Percentiles rank a stretch among this genome's conserved stretches.
These are phyloP conservation scores for Acanthamoeba lenticulata DNA, from an alignment of 208 protist species.

Conservation along the genomic window DNA sequence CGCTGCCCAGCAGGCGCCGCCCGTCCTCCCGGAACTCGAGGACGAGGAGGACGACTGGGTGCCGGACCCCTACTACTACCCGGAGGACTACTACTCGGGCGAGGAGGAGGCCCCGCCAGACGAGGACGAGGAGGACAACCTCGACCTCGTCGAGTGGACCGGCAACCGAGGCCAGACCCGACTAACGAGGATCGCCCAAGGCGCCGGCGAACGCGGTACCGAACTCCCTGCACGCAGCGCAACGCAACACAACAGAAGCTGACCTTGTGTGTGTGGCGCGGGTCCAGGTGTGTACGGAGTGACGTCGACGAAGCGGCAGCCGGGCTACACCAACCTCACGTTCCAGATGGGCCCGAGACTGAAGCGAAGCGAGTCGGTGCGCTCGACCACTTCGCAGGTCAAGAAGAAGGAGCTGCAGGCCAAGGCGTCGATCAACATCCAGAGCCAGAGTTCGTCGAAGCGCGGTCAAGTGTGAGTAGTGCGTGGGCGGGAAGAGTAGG, in stretches of 20 bases:
- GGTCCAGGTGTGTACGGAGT: conserved; percentile 7
- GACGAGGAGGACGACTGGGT: neutral
- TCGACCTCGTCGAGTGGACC: conserved; percentile 5
- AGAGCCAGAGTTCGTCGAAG: conserved; percentile 13
- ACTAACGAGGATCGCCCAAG: conserved; percentile 1
- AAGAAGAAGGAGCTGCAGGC: conserved; percentile 30
- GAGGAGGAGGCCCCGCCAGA: neutral
- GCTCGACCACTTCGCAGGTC: neutral
- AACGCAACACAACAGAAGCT: too few relatives aligned
- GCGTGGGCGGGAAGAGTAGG: too few relatives aligned
- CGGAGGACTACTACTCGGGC: neutral
- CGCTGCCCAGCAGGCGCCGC: neutral
- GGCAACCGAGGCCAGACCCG: conserved; percentile 26
- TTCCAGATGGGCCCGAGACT: conserved; percentile 39
- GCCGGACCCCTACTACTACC: neutral
- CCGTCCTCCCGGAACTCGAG: neutral
- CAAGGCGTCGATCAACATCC: neutral
- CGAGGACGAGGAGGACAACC: conserved; percentile 16
- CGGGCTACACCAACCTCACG: conserved; percentile 4
- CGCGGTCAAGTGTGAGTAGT: neutral
- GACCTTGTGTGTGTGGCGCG: too few relatives aligned
- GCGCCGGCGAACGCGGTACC: conserved; percentile 6
- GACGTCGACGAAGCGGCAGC: conserved; percentile 23
- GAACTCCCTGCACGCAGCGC: too few relatives aligned
- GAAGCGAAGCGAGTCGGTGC: neutral